A percentile compares a stretch with the other conserved stretches of the same genome.
Evolutionary conservation across 129 eudicot species (phyloP).

Genomic region (Solidago caesia): DNA sequence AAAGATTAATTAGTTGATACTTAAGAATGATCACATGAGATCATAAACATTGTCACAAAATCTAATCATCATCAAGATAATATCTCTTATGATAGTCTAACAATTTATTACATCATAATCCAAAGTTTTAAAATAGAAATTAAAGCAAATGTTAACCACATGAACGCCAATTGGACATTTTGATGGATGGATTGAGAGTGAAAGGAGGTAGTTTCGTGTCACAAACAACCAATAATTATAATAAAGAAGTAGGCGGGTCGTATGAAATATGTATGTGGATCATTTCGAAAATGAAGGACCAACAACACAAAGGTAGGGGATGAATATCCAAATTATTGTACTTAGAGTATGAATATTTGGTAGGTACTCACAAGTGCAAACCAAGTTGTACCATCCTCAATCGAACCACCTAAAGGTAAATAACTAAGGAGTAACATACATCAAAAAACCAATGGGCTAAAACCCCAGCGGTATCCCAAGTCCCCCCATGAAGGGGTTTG

Average conservation of each 20-base stretch:
- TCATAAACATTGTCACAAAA: not conserved
- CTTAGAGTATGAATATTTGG: not conserved
- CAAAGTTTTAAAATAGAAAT: no score
- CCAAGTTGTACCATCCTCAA: not conserved
- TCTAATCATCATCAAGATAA: no score
- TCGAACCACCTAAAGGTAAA: no score
- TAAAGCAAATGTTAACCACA: not conserved
- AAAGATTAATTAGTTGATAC: not conserved
- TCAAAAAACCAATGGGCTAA: no score
- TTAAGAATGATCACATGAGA: not conserved
- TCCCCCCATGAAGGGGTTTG: no score
- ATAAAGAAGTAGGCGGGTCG: constrained; percentile 14
- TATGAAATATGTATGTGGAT: constrained; percentile 10
- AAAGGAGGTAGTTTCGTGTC: not conserved
- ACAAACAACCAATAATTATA: not conserved
- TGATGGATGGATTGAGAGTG: constrained; percentile 8
- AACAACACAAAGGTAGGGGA: not conserved
- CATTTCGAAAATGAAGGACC: constrained; percentile 17
- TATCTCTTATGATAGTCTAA: no score
- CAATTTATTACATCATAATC: no score
- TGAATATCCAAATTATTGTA: not conserved
- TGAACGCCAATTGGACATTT: not conserved
- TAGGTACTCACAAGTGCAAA: constrained; percentile 23
- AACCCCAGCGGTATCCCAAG: no score
- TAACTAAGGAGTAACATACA: no score